These are phyloP conservation scores for Apophysomyces ossiformis DNA, from an alignment of 371 early-diverging fungal species.

Conservation along the genomic window DNA sequence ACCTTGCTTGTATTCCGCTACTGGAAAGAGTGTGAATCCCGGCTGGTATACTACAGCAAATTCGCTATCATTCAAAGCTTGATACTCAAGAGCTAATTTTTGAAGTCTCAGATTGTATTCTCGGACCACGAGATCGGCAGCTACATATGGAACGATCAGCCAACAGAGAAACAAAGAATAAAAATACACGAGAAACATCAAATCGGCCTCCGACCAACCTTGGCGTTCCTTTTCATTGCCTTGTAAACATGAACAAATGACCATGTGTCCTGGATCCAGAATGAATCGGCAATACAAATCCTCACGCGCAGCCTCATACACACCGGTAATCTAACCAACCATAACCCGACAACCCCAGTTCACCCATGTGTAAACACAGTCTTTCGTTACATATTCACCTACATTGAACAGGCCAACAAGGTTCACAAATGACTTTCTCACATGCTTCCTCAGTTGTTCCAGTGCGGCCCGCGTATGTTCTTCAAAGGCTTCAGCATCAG, in stretches of 20 bases:
- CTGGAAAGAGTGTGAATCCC: slow-evolving; percentile 58
- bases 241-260: slow-evolving; percentile 61
- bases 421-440: slow-evolving; percentile 61
- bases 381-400: slow-evolving; percentile 11
- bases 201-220: slow-evolving; percentile 31
- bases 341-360: background rate
- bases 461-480: slow-evolving; percentile 43
- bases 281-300: slow-evolving; percentile 62
- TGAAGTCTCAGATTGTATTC: slow-evolving; percentile 63
- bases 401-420: slow-evolving; percentile 65
- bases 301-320: slow-evolving; percentile 62
- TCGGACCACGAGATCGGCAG: slow-evolving; percentile 55
- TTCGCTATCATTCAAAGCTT: slow-evolving; percentile 32
- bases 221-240: slow-evolving; percentile 45
- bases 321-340: slow-evolving; percentile 45
- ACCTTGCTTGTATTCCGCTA: slow-evolving; percentile 56
- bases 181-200: background rate
- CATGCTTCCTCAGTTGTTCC: slow-evolving; percentile 41
- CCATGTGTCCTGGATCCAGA: slow-evolving; percentile 52
- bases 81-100: slow-evolving; percentile 54
- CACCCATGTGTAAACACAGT: background rate
- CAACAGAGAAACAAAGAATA: background rate
- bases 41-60: slow-evolving; percentile 71
- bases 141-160: slow-evolving; percentile 27
- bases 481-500: slow-evolving; percentile 58